Conservation (phyloP, 2,329 filamentous ascomycete species). For the Phyllachora maydis region DNA sequence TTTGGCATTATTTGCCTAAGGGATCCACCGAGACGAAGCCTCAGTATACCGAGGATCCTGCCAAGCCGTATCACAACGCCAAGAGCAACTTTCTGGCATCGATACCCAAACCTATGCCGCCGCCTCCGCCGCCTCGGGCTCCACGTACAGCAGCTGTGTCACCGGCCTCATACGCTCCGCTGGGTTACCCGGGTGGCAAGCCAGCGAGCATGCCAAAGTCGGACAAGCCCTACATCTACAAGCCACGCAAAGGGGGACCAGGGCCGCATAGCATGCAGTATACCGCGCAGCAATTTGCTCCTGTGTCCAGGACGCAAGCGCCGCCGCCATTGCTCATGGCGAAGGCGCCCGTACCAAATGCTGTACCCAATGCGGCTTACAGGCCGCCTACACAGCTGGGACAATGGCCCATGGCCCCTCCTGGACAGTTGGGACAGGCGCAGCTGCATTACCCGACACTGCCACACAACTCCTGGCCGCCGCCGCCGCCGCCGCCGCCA, state of each 20-base stretch:
- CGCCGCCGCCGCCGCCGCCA: slow-evolving; percentile 6
- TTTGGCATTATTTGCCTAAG: slow-evolving; percentile 79
- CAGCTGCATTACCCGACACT: too few relatives aligned
- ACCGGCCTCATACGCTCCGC: slow-evolving; percentile 2
- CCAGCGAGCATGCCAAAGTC: too few relatives aligned
- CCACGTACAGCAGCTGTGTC: slow-evolving; percentile 5
- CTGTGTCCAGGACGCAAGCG: too few relatives aligned
- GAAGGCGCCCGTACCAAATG: too few relatives aligned
- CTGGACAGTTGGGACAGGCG: too few relatives aligned
- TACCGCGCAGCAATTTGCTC: slow-evolving; percentile 14
- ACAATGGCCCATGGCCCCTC: too few relatives aligned
- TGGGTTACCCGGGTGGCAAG: slow-evolving; percentile 5
- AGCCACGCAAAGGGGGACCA: slow-evolving; percentile 17
- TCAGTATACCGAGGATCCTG: slow-evolving; percentile 69
- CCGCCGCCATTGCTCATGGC: too few relatives aligned
- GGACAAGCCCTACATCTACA: slow-evolving; percentile 33
- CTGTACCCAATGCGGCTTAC: too few relatives aligned
- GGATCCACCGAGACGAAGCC: slow-evolving; percentile 77
- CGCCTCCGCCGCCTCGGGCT: slow-evolving; percentile 5
- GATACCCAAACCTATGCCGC: slow-evolving; percentile 23
- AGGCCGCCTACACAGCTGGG: too few relatives aligned
- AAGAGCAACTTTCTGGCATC: slow-evolving; percentile 57
- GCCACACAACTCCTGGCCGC: slow-evolving; percentile 7
- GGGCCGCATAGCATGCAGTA: slow-evolving; percentile 7
- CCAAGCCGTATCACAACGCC: slow-evolving; percentile 36